phyloP scores from a whole-genome alignment of 2,329 filamentous ascomycete species.

The Zopfia rhizophila region DNA sequence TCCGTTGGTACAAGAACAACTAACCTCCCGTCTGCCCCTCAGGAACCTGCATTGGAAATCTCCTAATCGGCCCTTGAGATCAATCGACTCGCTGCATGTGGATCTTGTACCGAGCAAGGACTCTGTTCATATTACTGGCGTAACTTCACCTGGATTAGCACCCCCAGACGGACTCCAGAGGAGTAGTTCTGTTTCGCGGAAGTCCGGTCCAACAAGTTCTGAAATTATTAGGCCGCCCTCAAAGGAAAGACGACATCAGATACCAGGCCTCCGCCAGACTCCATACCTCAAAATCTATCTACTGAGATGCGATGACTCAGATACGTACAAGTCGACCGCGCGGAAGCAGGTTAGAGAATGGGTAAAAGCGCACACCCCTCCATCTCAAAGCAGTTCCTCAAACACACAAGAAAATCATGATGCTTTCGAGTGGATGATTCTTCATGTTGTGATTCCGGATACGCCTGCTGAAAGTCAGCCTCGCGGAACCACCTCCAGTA shows the following conservation, averaged over 20 bases:
- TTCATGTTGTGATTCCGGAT: conserved; percentile 92
- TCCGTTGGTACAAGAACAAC: conserved; percentile 79
- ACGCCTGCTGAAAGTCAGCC: conserved; percentile 83
- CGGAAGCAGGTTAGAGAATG: conserved; percentile 87
- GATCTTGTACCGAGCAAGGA: conserved; percentile 76
- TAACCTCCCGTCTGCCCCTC: conserved; percentile 82
- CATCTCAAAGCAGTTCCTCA: conserved; percentile 60
- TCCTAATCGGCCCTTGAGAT: conserved; percentile 86
- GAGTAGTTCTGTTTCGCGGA: conserved; percentile 11
- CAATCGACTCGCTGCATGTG: conserved; percentile 91
- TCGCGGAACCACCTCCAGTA: conserved; percentile 64
- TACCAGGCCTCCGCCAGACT: conserved; percentile 89
- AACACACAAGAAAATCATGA: conserved; percentile 91
- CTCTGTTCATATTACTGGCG: conserved; percentile 56
- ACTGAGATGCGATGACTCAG: conserved; percentile 93
- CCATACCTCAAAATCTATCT: conserved; percentile 93
- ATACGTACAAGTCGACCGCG: conserved; percentile 85
- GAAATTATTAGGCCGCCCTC: conserved; percentile 40
- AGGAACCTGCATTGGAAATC: conserved; percentile 98
- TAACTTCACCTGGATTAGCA: conserved; percentile 35
- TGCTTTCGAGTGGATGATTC: conserved; percentile 92
- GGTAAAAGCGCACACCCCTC: conserved; percentile 79
- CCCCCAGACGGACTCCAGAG: conserved; percentile 30
- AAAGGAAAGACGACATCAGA: conserved; percentile 83
- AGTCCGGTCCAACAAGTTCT: conserved; percentile 30